Base-by-base conservation (phyloP, 2,329 filamentous ascomycete species). In the Emericellopsis cladophorae region DNA sequence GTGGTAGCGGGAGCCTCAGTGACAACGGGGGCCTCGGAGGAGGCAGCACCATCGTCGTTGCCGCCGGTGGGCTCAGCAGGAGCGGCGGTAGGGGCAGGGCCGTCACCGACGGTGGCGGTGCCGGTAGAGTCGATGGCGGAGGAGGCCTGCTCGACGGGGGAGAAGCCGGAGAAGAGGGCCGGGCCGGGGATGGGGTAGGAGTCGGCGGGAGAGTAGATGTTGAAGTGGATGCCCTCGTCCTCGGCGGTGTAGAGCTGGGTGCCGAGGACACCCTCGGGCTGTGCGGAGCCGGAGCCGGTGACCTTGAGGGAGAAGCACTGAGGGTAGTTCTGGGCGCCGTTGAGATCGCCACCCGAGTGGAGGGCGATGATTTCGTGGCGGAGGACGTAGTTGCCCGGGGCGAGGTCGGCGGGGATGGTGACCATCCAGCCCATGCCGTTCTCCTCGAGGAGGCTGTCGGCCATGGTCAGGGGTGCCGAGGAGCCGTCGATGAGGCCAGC, bases 331-430 rank as follows among this genome's bases (percentile, higher is more conserved):
- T 71, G 66, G 5, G 67, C 66, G 26, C 65, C 65, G 46, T 65
- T 63, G 44, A 61, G 59, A 10, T 49, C 40, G 40, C 56, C 53
- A 2, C 59, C 62, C 3, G 54, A 48, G 46, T 71, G 67, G 40
- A 70, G 55, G 11, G 67, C 67, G 48, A 71, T 64, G 45, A 70
- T 65, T 53, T 70, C 67, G 51, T 69, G 67, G 16, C 67, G 61
- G 40, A 71, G 48, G 40, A 71, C 63, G 50, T 70, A 70, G 49
- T 54, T 50, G 18, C 59, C 59, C 24, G 58, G 43, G 36, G 53
- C 55, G 32, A 61, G 48, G 41, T 50, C 48, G n/a, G 44, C 44
- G 29, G 59, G 59, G 39, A 61, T 52, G 34, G 51, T 54, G 44
- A 55, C 50, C 40, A 43, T 42, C 50, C 52, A 54, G 40, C 45